Conservation (phyloP, 306 rosid species). For the Argentina anserina region DNA sequence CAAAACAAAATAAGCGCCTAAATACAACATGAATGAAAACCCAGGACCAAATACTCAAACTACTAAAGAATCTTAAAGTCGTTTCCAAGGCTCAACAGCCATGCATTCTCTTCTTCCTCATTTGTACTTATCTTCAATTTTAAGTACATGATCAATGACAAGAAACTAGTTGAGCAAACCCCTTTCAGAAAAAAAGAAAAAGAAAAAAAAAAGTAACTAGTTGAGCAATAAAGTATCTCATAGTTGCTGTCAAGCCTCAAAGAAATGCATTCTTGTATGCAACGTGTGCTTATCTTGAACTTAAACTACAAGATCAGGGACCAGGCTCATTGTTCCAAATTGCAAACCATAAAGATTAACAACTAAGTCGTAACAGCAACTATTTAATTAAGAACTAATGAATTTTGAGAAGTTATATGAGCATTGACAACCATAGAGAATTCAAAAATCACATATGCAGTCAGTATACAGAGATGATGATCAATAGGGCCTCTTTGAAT, state of each 20-base stretch:
- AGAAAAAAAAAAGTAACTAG: not conserved
- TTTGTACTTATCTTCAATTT: not conserved
- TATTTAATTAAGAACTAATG: not conserved
- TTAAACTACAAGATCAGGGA: not conserved
- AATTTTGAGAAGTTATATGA: not conserved
- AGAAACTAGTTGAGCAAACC: not conserved
- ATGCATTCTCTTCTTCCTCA: not conserved
- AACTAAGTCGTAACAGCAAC: not conserved
- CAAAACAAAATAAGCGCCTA: not conserved
- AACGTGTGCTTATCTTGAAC: not conserved
- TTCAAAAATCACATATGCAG: not conserved
- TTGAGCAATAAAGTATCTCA: not conserved
- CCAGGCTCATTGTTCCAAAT: not conserved
- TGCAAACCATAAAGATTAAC: not conserved
- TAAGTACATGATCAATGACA: constrained; percentile 2
- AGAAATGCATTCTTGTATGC: not conserved
- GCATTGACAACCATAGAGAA: not conserved
- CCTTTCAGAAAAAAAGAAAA: too few relatives aligned
- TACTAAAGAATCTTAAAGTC: not conserved
- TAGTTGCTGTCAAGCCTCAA: not conserved
- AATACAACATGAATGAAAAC: not conserved
- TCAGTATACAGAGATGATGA: not conserved
- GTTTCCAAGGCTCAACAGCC: not conserved
- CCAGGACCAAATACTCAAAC: not conserved
- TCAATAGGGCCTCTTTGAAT: constrained; percentile 5